Conservation (phyloP, 768 basidiomycete species). For the Rhizopogon sp. region DNA sequence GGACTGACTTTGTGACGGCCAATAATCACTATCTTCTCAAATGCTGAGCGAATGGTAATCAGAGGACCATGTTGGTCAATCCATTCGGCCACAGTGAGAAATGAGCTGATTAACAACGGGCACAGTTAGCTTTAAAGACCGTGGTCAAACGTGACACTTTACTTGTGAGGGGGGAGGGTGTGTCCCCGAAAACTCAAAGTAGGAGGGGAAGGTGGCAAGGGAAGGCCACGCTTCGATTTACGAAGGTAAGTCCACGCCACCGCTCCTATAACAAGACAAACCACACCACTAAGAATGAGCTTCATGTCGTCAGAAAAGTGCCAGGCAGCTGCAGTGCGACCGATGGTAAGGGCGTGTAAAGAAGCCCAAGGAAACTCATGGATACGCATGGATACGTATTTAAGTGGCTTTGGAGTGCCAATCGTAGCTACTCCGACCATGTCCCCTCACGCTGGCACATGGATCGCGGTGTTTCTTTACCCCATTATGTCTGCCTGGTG, state of each 20-base stretch:
- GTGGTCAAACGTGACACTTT: neutral
- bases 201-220: neutral
- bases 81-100: constrained; percentile 6
- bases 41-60: constrained; percentile 17
- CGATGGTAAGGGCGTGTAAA: too few relatives aligned
- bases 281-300: neutral
- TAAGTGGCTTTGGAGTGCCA: too few relatives aligned
- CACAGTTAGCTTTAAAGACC: neutral
- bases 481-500: too few relatives aligned
- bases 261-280: neutral
- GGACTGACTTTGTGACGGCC: constrained; percentile 19
- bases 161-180: neutral
- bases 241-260: neutral
- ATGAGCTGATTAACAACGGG: neutral
- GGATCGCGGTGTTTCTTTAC: too few relatives aligned
- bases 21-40: constrained; percentile 20
- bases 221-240: too few relatives aligned
- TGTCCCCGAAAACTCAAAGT: neutral
- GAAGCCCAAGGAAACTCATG: too few relatives aligned
- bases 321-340: neutral
- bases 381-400: too few relatives aligned
- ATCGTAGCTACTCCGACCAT: too few relatives aligned
- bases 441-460: too few relatives aligned
- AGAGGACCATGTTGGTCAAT: constrained; percentile 20
- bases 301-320: neutral